Base-by-base conservation (phyloP, 495 filamentous ascomycete genomes). In the Monascus purpureus region DNA sequence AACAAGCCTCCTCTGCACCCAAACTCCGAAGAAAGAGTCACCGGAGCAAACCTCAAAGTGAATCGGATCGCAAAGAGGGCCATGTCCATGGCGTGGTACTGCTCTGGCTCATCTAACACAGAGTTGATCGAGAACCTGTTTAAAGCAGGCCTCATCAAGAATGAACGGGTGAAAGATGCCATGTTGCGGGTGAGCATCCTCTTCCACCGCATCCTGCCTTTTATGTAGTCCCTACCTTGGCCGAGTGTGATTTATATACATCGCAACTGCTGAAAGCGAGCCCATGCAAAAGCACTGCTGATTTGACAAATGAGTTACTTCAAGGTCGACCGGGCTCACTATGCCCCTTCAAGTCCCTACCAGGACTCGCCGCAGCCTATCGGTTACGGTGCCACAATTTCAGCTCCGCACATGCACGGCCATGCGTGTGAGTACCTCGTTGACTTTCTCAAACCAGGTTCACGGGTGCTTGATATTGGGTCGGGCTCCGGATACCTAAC, bases 341-440 rank as follows among this genome's bases (percentile, higher is more conserved):
- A 87, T 63, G 57, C 63, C 17, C 68, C 66, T 3, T 69, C 75
- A 13, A 68, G 71, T 28, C 72, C 90, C 1, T 97, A 96, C 61
- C 72, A 82, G 32, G 90, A 97, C 67, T 82, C 76, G 15, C 90
- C 90, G 6, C 88, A 96, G 53, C 47, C 71, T 35, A 96, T 97
- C 57, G 88, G 92, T 32, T 73, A 82, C 53, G 42, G 52, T 11
- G 90, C 90, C 32, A 97, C 92, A 32, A 97, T 97, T 43, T 87
- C 80, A 17, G 90, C 90, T 13, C 90, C 90, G 12, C 90, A 97
- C 66, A 97, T 97, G 83, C 90, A 97, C 59, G 88, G 82, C 48
- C 66, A 75, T 20, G 80, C 80, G 20, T 67, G 70, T 31, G 77
- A 83, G 53, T 65, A 73, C 16, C 65, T 84, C 1, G 67, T 83